Conservation (phyloP, 2,329 filamentous ascomycete species). For the Leptographium procerum region DNA sequence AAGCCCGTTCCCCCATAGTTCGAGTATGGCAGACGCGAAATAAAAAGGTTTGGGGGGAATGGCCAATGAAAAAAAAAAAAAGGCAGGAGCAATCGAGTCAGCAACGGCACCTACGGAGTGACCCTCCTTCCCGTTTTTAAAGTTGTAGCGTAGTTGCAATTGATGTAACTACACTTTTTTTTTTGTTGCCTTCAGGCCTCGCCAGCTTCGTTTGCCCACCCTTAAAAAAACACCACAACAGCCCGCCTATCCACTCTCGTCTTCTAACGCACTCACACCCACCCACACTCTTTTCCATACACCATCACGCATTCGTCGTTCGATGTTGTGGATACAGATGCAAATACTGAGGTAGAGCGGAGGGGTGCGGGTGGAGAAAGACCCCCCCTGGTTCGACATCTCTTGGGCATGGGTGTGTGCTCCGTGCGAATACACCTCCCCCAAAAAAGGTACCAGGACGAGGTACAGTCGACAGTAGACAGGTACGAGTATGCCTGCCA, state of each 20-base stretch:
- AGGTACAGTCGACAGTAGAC: too few relatives aligned
- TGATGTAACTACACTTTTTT: too few relatives aligned
- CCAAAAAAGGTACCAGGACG: neutral
- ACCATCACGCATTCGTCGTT: constrained; percentile 4
- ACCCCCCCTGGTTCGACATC: neutral
- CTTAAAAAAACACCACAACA: neutral
- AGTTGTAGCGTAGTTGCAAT: too few relatives aligned
- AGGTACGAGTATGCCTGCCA: too few relatives aligned
- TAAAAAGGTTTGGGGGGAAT: neutral
- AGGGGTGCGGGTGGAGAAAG: neutral
- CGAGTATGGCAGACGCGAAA: too few relatives aligned
- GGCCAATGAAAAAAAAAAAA: neutral
- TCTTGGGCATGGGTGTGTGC: neutral
- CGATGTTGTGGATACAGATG: constrained; percentile 2
- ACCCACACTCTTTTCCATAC: neutral
- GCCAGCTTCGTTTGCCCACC: neutral
- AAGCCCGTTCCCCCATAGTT: neutral
- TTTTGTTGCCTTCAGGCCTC: neutral
- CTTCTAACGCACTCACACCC: neutral
- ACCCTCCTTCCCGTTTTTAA: too few relatives aligned
- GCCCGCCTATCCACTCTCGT: neutral
- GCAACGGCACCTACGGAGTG: too few relatives aligned
- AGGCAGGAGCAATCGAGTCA: neutral
- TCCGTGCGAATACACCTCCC: neutral
- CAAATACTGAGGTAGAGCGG: neutral